Evolutionary conservation across 805 yeast species (phyloP).

Genomic region (Metschnikowia bowlesiae): DNA sequence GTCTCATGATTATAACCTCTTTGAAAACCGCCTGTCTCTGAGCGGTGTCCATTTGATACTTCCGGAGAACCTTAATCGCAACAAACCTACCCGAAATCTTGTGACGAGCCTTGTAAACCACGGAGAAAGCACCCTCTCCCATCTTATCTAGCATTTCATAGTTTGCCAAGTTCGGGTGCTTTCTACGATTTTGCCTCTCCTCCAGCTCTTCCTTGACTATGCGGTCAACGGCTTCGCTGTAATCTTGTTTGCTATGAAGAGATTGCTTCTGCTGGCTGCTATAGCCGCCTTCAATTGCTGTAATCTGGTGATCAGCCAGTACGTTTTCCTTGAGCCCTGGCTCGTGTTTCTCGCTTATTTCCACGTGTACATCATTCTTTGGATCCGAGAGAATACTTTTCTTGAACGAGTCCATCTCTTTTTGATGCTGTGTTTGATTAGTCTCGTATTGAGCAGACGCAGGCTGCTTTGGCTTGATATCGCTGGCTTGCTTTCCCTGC

Average conservation of each 20-base stretch:
- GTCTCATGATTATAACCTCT: slow-evolving; percentile 72
- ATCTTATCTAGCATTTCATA: slow-evolving; percentile 33
- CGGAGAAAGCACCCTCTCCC: slow-evolving; percentile 90
- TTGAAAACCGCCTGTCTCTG: slow-evolving; percentile 58
- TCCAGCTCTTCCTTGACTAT: slow-evolving; percentile 13
- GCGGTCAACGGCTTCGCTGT: slow-evolving; percentile 11
- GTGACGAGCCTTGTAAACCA: slow-evolving; percentile 71
- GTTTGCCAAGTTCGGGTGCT: slow-evolving; percentile 16
- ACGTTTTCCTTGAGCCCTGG: not conserved
- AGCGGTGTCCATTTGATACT: slow-evolving; percentile 47
- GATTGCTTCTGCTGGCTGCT: not conserved
- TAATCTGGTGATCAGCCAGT: not conserved
- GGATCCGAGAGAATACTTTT: slow-evolving; percentile 6
- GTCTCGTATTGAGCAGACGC: not conserved
- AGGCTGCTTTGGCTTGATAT: slow-evolving; percentile 13
- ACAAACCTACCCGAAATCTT: slow-evolving; percentile 39
- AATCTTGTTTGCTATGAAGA: slow-evolving; percentile 1
- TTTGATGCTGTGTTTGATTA: not conserved
- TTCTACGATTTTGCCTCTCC: slow-evolving; percentile 1
- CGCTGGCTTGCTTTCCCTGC: slow-evolving; percentile 58
- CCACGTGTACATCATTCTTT: slow-evolving; percentile 6
- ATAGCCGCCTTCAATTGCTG: slow-evolving; percentile 5
- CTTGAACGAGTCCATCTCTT: slow-evolving; percentile 4
- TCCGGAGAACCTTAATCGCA: slow-evolving; percentile 75
- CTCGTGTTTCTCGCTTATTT: not conserved